A percentile compares a stretch with the other conserved stretches of the same genome.
Evolutionary conservation across 2,329 filamentous ascomycete genomes (phyloP).

Genomic region (Truncatella angustata): DNA sequence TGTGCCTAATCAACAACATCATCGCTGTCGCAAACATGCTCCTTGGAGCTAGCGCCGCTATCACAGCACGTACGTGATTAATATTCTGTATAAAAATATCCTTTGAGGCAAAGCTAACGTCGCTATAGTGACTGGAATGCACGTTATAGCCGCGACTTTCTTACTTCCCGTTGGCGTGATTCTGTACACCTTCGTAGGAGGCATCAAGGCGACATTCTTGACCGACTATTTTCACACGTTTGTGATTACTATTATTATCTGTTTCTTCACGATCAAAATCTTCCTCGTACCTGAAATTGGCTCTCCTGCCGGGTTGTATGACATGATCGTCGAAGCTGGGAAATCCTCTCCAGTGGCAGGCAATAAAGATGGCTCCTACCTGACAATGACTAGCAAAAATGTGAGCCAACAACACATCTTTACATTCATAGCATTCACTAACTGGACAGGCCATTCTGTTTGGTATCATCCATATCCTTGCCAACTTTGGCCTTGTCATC

Average conservation of each 20-base stretch:
- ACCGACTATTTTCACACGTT: conserved; percentile 82
- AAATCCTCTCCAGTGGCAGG: conserved; percentile 70
- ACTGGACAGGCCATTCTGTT: conserved; percentile 53
- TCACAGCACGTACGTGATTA: conserved; percentile 29
- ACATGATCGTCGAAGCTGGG: conserved; percentile 67
- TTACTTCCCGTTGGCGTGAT: conserved; percentile 33
- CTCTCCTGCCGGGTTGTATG: conserved; percentile 72
- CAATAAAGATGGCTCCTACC: conserved; percentile 77
- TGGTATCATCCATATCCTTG: conserved; percentile 46
- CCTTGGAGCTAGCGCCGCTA: conserved; percentile 40
- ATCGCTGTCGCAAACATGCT: conserved; percentile 54
- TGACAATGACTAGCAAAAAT: conserved; percentile 78
- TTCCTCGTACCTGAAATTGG: conserved; percentile 73
- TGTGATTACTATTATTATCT: conserved; percentile 76
- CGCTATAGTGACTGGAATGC: conserved; percentile 41
- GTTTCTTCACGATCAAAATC: conserved; percentile 77
- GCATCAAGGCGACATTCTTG: conserved; percentile 79
- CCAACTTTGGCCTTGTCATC: conserved; percentile 80
- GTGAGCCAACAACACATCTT: background rate
- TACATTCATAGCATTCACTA: conserved; percentile 76
- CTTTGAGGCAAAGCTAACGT: conserved; percentile 8
- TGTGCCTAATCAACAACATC: conserved; percentile 54
- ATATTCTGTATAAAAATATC: background rate
- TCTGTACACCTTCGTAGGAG: conserved; percentile 8
- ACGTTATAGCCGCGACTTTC: conserved; percentile 49